Conservation (phyloP, 2,329 filamentous ascomycete species). For the Penicillium sp. region DNA sequence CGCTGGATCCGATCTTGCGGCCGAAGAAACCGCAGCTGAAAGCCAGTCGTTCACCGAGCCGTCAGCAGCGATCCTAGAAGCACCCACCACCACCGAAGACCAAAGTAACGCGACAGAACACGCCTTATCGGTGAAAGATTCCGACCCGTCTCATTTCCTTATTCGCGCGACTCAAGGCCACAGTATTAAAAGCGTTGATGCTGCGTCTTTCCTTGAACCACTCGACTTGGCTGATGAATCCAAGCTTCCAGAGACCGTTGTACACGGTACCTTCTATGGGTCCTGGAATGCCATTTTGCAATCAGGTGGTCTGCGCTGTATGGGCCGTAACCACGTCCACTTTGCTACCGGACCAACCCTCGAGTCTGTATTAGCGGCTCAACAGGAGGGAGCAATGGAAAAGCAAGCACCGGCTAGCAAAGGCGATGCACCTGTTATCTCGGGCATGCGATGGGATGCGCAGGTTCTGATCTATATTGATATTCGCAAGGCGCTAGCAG, state of each 20-base stretch:
- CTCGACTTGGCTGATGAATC: constrained; percentile 53
- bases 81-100: constrained; percentile 26
- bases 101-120: constrained; percentile 31
- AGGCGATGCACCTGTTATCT: constrained; percentile 52
- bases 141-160: constrained; percentile 62
- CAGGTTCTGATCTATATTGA: constrained; percentile 75
- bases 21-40: constrained; percentile 4
- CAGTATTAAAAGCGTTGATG: constrained; percentile 66
- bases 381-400: constrained; percentile 10
- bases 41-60: constrained; percentile 9
- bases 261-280: constrained; percentile 84
- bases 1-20: constrained; percentile 18
- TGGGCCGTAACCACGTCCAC: constrained; percentile 85
- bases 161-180: constrained; percentile 97
- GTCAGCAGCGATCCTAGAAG: constrained; percentile 12
- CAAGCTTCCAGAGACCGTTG: constrained; percentile 57
- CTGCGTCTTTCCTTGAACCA: constrained; percentile 63
- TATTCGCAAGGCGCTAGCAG: constrained; percentile 58
- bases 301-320: constrained; percentile 70
- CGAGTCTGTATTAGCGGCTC: constrained; percentile 29
- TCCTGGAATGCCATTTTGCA: constrained; percentile 70
- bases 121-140: constrained; percentile 34
- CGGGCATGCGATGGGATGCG: constrained; percentile 72
- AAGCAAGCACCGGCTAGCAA: constrained; percentile 10
- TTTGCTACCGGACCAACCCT: constrained; percentile 68